Base-by-base conservation (phyloP, 2,329 filamentous ascomycete genomes). In the Microcera coccophila region DNA sequence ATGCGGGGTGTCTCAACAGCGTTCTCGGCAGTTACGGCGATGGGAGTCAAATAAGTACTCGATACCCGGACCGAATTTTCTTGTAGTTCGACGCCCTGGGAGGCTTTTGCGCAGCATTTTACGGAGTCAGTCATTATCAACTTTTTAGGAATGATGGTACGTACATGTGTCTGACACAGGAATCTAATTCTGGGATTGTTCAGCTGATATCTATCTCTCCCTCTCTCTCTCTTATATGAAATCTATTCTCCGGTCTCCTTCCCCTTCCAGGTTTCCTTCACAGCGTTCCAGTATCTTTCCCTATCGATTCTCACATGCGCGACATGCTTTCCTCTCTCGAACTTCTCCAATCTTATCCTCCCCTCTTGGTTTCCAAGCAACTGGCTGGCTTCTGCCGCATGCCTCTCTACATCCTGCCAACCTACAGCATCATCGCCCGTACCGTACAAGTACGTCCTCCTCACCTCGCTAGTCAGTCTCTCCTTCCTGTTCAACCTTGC, bases 381-480 rank as follows among this genome's bases (percentile, higher is more conserved):
- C 48, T 79, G 74, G 31, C 50, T 42, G 56, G 76, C 74, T 33
- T 69, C 61, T 3, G 46, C 54, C 1, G 71, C 74, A 49, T 80
- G 74, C 32, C 51, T 43, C 57, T 78, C 73, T 4, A 81, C 65
- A 44, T 77, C 68, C 7, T 47, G 50, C 57, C 62, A 71, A 3
- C 64, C 59, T 4, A 81, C 70, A 47, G 79, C 63, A 26, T 52
- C 45, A 53, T 81, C 78, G 2, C 59, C 66, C 26, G 66, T 62
- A 10, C 73, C 70, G 45, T 78, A 81, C 15, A 80, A 48, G 47
- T 80, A 81, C n/a, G 68, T 62, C 26, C 77, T 64, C 16, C 68
- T 61, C 4, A 62, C 63, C 57, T 77, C 73, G 22, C 53, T 55
- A 10, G 52, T 57, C 36, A 68, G 55, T 26, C 60, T 50, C 7